These are phyloP conservation scores for Tarenaya hassleriana DNA, from an alignment of 345 rosid species.

Conservation along the genomic window DNA sequence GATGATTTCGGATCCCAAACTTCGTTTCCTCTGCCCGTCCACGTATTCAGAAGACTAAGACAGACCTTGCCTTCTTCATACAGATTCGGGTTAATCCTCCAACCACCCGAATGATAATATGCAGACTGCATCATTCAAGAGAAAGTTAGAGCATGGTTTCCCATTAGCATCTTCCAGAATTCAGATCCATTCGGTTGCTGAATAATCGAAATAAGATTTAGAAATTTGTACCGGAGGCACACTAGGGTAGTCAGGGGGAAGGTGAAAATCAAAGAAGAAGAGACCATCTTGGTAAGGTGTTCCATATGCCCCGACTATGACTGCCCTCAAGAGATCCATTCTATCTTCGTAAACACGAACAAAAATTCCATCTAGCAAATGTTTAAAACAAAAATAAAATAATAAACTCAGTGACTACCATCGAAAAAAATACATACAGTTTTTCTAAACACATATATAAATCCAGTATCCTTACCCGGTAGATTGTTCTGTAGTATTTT, in stretches of 20 bases:
- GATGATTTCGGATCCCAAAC: conserved; percentile 92
- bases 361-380: conserved; percentile 67
- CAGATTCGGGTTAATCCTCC: conserved; percentile 92
- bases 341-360: conserved; percentile 89
- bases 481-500: conserved; percentile 91
- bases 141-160: conserved; percentile 14
- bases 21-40: conserved; percentile 96
- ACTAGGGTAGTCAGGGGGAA: conserved; percentile 79
- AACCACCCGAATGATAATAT: conserved; percentile 94
- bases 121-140: conserved; percentile 59
- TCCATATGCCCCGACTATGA: conserved; percentile 87
- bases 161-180: conserved; percentile 1
- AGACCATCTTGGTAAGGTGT: conserved; percentile 99
- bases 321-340: conserved; percentile 93
- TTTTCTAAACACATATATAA: background rate
- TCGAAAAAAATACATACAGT: background rate
- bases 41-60: conserved; percentile 96
- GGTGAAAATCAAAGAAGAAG: conserved; percentile 92
- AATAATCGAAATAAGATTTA: conserved; percentile 4
- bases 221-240: conserved; percentile 71
- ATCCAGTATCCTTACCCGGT: conserved; percentile 54
- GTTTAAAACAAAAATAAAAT: background rate
- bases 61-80: conserved; percentile 97
- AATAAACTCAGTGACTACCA: background rate
- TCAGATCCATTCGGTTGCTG: background rate